Base-by-base conservation (phyloP, 2,329 filamentous ascomycete species). In the Epichloe sibirici region DNA sequence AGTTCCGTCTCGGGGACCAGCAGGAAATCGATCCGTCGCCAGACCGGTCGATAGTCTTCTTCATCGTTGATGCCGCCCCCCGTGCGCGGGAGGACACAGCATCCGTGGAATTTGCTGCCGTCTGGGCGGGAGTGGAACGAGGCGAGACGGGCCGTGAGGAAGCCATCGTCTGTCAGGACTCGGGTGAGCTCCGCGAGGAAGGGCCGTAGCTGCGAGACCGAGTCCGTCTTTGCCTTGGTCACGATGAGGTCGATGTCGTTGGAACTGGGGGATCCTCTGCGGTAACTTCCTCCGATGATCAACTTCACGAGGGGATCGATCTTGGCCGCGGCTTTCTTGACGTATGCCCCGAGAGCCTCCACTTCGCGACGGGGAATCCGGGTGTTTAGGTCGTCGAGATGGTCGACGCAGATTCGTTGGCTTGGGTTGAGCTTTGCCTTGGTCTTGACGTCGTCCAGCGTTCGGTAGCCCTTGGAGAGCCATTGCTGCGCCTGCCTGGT, bases 61-160 rank as follows among this genome's bases (percentile, higher is more conserved):
- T 63, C 62, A 45, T n/a, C 37, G 37, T 13, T 7, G 13, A 39
- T n/a, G 15, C 0, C 21, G 5, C 31, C 6, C 34, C 11, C 5
- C 15, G 58, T 57, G 50, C 61, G 53, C 0, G 87, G 85, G 0
- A 95, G 71, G 11, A 83, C 79, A 40, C 86, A 93, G 50, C 86
- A 90, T 3, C 91, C 90, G 58, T 94, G 88, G 88, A 89, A 96
- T 69, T 93, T 94, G 25, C 82, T 86, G 0, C 86, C 85, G 23
- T 79, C 66, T 7, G 60, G 59, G n/a, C 70, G 69, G 9, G 58
- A 49, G 34, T 67, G 63, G 34, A 76, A 71, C 6, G 77, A 76
- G 0, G 88, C 84, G 8, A 96, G 76, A 1, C 78, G 75, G 2
- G 76, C 82, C 49, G 85, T 83, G 4, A 96, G 74, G 60, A 95